Evolutionary conservation across 2,329 filamentous ascomycete species (phyloP), one percentile per base, ranked within the genome.

Genomic region (Fusarium oxysporum): DNA sequence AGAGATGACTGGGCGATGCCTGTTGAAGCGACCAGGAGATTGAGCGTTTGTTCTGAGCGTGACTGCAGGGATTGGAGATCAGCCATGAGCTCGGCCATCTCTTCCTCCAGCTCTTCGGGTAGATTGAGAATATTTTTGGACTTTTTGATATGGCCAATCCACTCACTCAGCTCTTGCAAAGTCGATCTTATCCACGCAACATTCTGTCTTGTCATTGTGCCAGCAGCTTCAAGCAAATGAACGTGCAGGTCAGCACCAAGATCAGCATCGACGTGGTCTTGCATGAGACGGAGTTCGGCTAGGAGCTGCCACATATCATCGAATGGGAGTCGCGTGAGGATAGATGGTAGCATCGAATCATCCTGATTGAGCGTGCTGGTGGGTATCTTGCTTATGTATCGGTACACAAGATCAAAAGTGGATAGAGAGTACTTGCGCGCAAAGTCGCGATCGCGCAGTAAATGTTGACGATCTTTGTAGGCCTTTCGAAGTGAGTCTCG

Each of bases 291-390:
- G 8, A 80, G 47, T 44, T 80, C 77, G 8, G 78, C 65, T 11
- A 80, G 38, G 3, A 79, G 68, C 21, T 78, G 75, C 77, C 77
- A 79, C 12, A 73, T 61, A 33, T 79, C 78, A 11, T 79, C 78
- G 1, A 79, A 64, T 8, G 67, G 59, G 10, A 78, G 40, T 5
- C 54, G 65, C 8, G 54, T 64, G 13, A 80, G 70, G 3, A 78
- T 21, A 4, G 69, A 60, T 0, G 67, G 58, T 8, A 80, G 60
- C 11, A 62, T 11, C 0, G 70, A 69, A 8, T 69, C 54, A 7
- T 74, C 72, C 4, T 61, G 43, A 4, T 56, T 25, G 6, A 78
- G 30, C 1, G 66, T 59, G 8, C 44, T 55, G 0, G 68, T 63
- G 3, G 72, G 48, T 14, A 75, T 58, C 5, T 51, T 67, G 25